Conservation (phyloP, 768 basidiomycete species). For the Termitomyces eurrhizus region DNA sequence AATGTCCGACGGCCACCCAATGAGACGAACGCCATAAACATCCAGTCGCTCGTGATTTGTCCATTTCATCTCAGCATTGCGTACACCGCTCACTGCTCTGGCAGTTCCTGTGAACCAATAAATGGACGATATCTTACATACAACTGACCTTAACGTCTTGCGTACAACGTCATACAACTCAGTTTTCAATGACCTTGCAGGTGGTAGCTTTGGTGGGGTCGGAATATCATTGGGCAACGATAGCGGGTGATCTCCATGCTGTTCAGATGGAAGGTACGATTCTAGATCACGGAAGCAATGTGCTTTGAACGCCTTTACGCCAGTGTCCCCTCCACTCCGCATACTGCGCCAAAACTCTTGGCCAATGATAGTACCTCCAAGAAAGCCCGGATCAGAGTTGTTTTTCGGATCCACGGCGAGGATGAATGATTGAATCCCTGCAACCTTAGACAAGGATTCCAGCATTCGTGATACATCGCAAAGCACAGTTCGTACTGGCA, state of each 20-base stretch:
- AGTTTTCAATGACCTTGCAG: conserved; percentile 42
- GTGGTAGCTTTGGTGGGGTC: conserved; percentile 19
- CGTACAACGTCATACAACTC: conserved; percentile 55
- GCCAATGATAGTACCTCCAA: conserved; percentile 58
- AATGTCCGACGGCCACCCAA: conserved; percentile 61
- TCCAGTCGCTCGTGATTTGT: conserved; percentile 57
- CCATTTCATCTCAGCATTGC: conserved; percentile 76
- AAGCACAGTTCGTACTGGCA: conserved; percentile 43
- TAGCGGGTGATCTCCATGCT: conserved; percentile 7
- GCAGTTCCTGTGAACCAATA: background rate
- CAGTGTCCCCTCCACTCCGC: conserved; percentile 53
- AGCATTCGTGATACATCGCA: conserved; percentile 47
- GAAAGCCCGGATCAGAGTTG: conserved; percentile 46
- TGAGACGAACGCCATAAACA: conserved; percentile 53
- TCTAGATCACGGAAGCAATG: conserved; percentile 33
- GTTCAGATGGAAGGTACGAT: conserved; percentile 9
- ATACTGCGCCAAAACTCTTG: conserved; percentile 66
- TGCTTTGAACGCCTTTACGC: conserved; percentile 52
- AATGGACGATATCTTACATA: background rate
- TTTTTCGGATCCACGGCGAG: conserved; percentile 55
- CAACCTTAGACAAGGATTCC: conserved; percentile 45
- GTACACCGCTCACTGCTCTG: conserved; percentile 54
- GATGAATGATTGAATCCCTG: conserved; percentile 58
- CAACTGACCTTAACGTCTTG: conserved; percentile 46
- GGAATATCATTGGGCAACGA: background rate